These are phyloP conservation scores for Tolypocladium pustulatum DNA, from an alignment of 2,329 filamentous ascomycete genomes.

Conservation along the genomic window DNA sequence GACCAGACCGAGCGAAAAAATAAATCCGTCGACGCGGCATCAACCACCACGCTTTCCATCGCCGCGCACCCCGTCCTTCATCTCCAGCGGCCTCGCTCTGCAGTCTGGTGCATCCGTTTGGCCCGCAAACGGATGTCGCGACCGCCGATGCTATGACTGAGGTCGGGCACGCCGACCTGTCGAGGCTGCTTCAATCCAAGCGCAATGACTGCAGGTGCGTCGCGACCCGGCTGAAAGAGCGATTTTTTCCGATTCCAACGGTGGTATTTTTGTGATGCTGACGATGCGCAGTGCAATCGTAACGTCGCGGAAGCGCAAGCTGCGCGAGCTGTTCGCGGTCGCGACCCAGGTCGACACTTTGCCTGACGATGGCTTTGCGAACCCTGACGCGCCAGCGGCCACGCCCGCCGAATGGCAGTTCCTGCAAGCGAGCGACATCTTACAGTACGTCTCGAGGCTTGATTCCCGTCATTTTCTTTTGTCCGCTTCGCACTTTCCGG, in stretches of 20 bases:
- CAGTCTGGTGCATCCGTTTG: slow-evolving; percentile 42
- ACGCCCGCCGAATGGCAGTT: slow-evolving; percentile 44
- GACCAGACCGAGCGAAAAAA: slow-evolving; percentile 11
- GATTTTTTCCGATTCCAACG: slow-evolving; percentile 36
- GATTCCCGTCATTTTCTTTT: slow-evolving; percentile 7
- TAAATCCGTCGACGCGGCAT: slow-evolving; percentile 20
- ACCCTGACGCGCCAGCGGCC: slow-evolving; percentile 43
- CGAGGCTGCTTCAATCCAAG: slow-evolving; percentile 56
- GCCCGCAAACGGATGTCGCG: slow-evolving; percentile 58
- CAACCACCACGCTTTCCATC: slow-evolving; percentile 20
- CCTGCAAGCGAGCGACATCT: slow-evolving; percentile 45
- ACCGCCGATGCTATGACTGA: slow-evolving; percentile 60
- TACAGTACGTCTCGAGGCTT: slow-evolving; percentile 39
- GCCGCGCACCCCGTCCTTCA: slow-evolving; percentile 13
- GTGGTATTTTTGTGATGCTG: slow-evolving; percentile 33
- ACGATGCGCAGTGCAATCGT: slow-evolving; percentile 53
- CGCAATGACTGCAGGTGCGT: slow-evolving; percentile 51
- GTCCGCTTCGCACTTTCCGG: slow-evolving; percentile 8
- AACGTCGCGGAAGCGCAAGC: slow-evolving; percentile 80
- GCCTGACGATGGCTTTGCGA: slow-evolving; percentile 46
- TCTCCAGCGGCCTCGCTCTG: slow-evolving; percentile 15
- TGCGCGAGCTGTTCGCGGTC: slow-evolving; percentile 75
- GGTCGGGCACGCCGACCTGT: slow-evolving; percentile 56
- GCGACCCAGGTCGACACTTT: slow-evolving; percentile 58
- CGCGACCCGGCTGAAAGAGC: slow-evolving; percentile 31